Conservation (phyloP, 441 rosid genomes). For the Populus hybrid region DNA sequence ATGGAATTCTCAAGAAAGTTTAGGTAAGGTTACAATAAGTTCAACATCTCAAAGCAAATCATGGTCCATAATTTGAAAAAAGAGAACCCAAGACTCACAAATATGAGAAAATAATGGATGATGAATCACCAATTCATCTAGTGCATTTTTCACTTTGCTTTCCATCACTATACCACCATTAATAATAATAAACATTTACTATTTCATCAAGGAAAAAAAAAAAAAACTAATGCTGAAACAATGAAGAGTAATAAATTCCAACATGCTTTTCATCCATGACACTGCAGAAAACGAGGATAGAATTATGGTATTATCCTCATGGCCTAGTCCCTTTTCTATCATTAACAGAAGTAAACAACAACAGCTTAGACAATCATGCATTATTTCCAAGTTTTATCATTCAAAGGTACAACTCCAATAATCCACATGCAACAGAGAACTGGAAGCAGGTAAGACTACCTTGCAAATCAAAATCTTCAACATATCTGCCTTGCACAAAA, state of each 20-base stretch:
- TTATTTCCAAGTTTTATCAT: background rate
- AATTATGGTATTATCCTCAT: background rate
- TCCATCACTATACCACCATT: too few species aligned
- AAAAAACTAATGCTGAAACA: too few species aligned
- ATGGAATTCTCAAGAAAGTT: background rate
- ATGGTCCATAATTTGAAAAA: background rate
- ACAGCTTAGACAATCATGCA: background rate
- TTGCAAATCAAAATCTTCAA: constrained; percentile 54
- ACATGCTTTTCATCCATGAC: background rate
- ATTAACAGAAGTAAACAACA: background rate
- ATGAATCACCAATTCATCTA: background rate
- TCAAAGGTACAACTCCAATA: background rate
- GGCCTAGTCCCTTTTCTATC: background rate
- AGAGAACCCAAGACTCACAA: background rate
- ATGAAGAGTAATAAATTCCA: background rate
- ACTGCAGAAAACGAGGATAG: background rate
- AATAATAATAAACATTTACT: too few species aligned
- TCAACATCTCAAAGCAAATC: background rate
- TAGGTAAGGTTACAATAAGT: background rate
- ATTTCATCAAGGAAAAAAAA: too few species aligned
- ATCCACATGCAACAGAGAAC: background rate
- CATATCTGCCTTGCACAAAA: constrained; percentile 73
- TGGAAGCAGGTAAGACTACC: constrained; percentile 33
- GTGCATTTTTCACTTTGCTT: too few species aligned
- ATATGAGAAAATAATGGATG: background rate